Conservation (phyloP, 345 rosid species). For the Eucalyptus curtisii region DNA sequence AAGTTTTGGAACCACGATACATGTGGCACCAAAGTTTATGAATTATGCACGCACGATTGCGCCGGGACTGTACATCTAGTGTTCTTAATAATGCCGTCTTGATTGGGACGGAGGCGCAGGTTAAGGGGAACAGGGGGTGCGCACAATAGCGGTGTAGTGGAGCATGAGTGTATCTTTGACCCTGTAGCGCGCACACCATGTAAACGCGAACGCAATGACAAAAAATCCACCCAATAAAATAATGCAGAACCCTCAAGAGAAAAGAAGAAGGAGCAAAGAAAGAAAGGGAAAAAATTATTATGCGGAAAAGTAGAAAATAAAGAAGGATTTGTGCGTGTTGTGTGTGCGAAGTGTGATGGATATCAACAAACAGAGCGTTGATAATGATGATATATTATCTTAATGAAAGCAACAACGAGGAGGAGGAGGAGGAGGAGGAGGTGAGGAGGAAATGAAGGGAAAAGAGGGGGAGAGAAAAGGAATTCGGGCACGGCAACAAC, state of each 20-base stretch:
- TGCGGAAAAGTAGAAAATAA: neutral
- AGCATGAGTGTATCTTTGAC: conserved; percentile 1
- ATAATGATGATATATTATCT: neutral
- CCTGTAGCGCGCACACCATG: neutral
- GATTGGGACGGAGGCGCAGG: neutral
- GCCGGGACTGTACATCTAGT: neutral
- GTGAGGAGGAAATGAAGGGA: neutral
- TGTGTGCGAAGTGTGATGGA: neutral
- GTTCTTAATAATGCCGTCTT: neutral
- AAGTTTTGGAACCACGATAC: neutral
- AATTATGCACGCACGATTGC: no score
- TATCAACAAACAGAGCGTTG: neutral
- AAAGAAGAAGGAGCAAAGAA: neutral
- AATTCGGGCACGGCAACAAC: neutral
- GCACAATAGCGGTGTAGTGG: conserved; percentile 23
- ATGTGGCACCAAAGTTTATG: neutral
- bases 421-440: neutral
- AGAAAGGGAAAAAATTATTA: neutral
- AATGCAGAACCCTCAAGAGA: neutral
- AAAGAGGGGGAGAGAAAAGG: neutral
- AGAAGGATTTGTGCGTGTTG: neutral
- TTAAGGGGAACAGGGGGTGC: neutral
- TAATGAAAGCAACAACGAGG: neutral
- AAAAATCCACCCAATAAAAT: neutral
- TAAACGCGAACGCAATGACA: neutral